Percentiles rank a stretch among this genome's conserved stretches.
phyloP scores from a whole-genome alignment of 768 basidiomycete species.

The Boletus pseudo-olivaceus region DNA sequence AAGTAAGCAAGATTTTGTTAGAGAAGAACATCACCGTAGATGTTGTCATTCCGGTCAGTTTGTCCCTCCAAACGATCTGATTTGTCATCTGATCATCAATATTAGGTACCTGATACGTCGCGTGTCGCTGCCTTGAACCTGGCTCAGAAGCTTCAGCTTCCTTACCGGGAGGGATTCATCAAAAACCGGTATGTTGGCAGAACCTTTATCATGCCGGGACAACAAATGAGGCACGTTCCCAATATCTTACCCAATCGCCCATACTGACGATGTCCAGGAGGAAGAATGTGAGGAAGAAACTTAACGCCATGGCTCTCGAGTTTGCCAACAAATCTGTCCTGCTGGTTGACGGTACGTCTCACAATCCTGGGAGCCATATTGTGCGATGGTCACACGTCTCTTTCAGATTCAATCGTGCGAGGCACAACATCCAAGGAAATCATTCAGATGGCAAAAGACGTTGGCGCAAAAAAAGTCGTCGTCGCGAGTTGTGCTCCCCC shows the following conservation, averaged over 20 bases:
- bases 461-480: constrained; percentile 93
- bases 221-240: constrained; percentile 73
- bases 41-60: constrained; percentile 87
- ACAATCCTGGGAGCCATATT: background rate
- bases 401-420: constrained; percentile 91
- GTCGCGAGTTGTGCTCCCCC: constrained; percentile 97
- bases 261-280: constrained; percentile 43
- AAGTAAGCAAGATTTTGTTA: constrained; percentile 71
- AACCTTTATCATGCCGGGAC: constrained; percentile 99
- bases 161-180: constrained; percentile 97
- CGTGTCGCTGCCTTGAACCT: constrained; percentile 94
- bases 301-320: constrained; percentile 98
- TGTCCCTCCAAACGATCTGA: background rate
- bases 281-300: constrained; percentile 92
- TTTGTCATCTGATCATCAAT: background rate
- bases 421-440: constrained; percentile 99
- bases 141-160: constrained; percentile 83
- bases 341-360: constrained; percentile 81
- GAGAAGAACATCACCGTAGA: constrained; percentile 74
- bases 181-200: constrained; percentile 98
- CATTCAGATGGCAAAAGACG: constrained; percentile 98
- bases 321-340: constrained; percentile 90
- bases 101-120: constrained; percentile 90
- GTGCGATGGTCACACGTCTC: background rate
- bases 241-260: background rate